Conservation (phyloP, 768 basidiomycete genomes). For the Tricholomella constricta region DNA sequence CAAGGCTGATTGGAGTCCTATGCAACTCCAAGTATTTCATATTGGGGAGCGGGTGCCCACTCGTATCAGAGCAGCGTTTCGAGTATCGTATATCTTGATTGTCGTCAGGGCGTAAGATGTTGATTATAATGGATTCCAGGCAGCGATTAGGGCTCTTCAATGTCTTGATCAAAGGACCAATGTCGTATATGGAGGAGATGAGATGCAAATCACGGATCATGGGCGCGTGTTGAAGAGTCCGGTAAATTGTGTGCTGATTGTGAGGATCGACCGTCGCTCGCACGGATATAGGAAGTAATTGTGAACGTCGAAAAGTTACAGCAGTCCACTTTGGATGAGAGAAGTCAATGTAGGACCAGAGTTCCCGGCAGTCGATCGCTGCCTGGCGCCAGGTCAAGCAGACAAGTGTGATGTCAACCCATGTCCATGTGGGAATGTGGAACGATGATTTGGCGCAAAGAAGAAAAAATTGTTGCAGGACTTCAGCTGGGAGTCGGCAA, state of each 20-base stretch:
- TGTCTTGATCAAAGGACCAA: constrained; percentile 34
- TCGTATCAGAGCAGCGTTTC: constrained; percentile 28
- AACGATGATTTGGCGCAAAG: constrained; percentile 22
- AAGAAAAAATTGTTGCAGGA: constrained; percentile 33
- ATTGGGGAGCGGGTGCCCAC: constrained; percentile 29
- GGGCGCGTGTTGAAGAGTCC: constrained; percentile 36
- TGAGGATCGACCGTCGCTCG: constrained; percentile 29
- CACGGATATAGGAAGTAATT: constrained; percentile 33
- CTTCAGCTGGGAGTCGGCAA: constrained; percentile 28
- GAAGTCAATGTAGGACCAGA: constrained; percentile 44
- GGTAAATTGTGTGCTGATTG: constrained; percentile 32
- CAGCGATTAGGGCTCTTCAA: constrained; percentile 37
- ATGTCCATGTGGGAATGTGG: constrained; percentile 32
- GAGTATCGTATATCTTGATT: constrained; percentile 23
- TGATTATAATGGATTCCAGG: constrained; percentile 34
- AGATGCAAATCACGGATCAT: constrained; percentile 37
- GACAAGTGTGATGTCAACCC: constrained; percentile 36
- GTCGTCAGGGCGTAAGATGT: constrained; percentile 26
- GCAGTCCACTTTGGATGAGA: constrained; percentile 34
- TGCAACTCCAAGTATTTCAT: constrained; percentile 38
- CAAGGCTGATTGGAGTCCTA: constrained; percentile 37
- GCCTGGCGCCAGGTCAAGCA: constrained; percentile 39
- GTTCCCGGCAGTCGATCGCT: constrained; percentile 30
- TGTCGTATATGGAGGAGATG: constrained; percentile 33
- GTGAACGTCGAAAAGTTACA: constrained; percentile 33